Conservation (phyloP, 225 moss, liverwort and hornwort species). For the Thuidium tamariscinum region DNA sequence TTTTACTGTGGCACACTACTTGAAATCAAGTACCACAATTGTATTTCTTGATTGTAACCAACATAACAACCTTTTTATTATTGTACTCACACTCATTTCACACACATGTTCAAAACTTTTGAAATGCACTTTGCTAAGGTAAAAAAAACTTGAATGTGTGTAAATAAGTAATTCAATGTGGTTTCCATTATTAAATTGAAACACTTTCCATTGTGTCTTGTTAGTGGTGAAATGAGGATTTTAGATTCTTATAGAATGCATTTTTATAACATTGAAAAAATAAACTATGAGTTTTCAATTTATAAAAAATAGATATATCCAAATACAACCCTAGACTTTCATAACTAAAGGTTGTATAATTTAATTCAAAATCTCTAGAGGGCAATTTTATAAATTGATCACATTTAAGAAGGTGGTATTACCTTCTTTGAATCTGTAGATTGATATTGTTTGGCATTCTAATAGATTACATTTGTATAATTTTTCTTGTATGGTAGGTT, state of each 20-base stretch:
- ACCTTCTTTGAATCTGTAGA: background rate
- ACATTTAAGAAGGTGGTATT: background rate
- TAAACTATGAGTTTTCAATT: background rate
- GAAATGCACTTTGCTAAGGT: background rate
- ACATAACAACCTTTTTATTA: background rate
- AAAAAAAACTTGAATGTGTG: background rate
- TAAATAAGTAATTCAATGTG: background rate
- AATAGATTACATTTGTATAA: background rate
- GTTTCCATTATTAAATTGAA: background rate
- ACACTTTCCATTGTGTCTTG: background rate
- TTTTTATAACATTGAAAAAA: background rate
- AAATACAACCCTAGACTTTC: background rate
- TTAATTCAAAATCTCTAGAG: rapidly evolving
- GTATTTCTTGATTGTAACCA: too few species aligned
- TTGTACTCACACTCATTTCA: background rate
- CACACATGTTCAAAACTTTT: background rate
- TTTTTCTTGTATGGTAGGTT: too few species aligned
- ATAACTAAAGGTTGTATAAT: background rate
- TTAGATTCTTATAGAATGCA: background rate
- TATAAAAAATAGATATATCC: background rate
- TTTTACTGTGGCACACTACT: too few species aligned
- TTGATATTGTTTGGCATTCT: background rate
- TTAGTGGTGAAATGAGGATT: background rate
- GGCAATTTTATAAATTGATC: background rate
- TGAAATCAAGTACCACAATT: too few species aligned